A percentile compares a stretch with the other conserved stretches of the same genome.
Conservation (phyloP, 176 grass and related monocot species). For the Bolboschoenus planiculmis region DNA sequence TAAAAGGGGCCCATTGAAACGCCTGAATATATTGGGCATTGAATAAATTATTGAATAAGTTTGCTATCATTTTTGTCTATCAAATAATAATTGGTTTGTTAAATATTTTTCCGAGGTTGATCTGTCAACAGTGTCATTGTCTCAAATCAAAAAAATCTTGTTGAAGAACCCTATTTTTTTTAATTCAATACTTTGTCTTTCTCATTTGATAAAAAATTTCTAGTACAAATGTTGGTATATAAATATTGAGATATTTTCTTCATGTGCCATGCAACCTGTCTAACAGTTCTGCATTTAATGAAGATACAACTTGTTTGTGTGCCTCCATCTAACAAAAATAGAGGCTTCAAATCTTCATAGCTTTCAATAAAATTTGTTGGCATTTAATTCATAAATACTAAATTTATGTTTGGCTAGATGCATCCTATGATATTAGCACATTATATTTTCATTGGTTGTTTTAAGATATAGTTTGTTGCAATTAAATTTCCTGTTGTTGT, state of each 20-base stretch:
- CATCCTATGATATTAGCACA: no score
- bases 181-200: neutral
- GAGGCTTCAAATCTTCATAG: neutral
- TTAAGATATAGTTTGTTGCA: neutral
- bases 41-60: neutral
- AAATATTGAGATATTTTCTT: neutral
- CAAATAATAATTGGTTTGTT: neutral
- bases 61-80: neutral
- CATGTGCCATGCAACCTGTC: neutral
- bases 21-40: no score
- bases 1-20: neutral
- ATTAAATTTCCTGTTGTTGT: neutral
- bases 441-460: no score
- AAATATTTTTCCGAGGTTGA: neutral
- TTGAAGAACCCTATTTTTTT: no score
- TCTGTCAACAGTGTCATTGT: neutral
- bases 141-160: neutral
- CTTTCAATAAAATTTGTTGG: neutral
- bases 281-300: neutral
- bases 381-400: neutral
- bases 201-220: neutral
- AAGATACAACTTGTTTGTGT: neutral
- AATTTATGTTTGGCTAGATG: neutral
- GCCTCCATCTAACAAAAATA: neutral
- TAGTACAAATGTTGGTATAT: neutral